Percentiles rank a stretch among this genome's conserved stretches.
Conservation (phyloP, 306 rosid species). For the Cucurbita maxima region DNA sequence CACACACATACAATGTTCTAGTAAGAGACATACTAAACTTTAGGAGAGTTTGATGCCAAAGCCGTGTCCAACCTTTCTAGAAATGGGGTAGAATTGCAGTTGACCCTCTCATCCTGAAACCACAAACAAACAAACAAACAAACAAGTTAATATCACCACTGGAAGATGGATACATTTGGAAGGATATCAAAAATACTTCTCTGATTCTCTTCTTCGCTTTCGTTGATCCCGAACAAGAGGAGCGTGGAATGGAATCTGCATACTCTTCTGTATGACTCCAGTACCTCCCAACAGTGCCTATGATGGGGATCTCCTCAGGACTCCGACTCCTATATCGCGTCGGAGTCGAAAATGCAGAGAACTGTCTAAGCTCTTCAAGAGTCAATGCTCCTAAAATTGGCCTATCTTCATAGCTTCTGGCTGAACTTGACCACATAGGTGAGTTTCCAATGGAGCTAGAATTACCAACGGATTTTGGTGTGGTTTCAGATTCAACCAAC, state of each 20-base stretch:
- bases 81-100: slow-evolving; percentile 19
- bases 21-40: slow-evolving; percentile 14
- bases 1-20: background rate
- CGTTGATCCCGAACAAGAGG: slow-evolving; percentile 2
- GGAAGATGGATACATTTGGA: background rate
- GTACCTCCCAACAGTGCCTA: slow-evolving; percentile 74
- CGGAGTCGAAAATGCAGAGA: slow-evolving; percentile 22
- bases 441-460: slow-evolving; percentile 20
- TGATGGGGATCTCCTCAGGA: slow-evolving; percentile 33
- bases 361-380: slow-evolving; percentile 29
- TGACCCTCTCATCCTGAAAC: slow-evolving; percentile 24
- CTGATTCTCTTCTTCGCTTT: background rate
- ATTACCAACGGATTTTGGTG: slow-evolving; percentile 18
- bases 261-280: slow-evolving; percentile 49
- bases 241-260: slow-evolving; percentile 21
- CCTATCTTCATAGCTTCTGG: slow-evolving; percentile 29
- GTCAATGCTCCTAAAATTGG: slow-evolving; percentile 52
- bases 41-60: slow-evolving; percentile 17
- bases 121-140: background rate
- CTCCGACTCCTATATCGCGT: slow-evolving; percentile 25
- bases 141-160: background rate
- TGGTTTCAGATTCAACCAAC: slow-evolving; percentile 47
- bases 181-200: slow-evolving; percentile 12
- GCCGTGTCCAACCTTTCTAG: slow-evolving; percentile 25
- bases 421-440: slow-evolving; percentile 18